phyloP scores from a whole-genome alignment of 2,329 filamentous ascomycete genomes.

The Didymella segeticola region DNA sequence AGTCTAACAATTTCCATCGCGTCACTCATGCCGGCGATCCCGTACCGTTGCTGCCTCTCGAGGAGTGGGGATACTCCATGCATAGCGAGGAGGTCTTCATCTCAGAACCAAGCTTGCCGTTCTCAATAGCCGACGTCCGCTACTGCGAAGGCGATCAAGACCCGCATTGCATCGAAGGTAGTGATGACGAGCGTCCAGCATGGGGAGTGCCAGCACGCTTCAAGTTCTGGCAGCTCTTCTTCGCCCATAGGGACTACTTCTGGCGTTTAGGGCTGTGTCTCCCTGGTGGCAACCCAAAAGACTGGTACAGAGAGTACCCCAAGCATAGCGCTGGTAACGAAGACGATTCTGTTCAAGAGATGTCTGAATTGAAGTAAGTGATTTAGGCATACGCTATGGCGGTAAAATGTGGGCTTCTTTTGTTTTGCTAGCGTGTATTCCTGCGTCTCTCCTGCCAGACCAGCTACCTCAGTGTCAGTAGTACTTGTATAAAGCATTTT shows the following conservation, averaged over 20 bases:
- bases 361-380: slow-evolving; percentile 24
- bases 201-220: slow-evolving; percentile 61
- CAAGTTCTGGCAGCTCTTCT: slow-evolving; percentile 90
- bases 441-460: too few relatives aligned
- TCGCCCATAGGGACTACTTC: slow-evolving; percentile 96
- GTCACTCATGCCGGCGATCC: slow-evolving; percentile 89
- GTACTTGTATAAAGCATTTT: not conserved
- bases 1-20: slow-evolving; percentile 66
- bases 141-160: slow-evolving; percentile 77
- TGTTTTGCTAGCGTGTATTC: too few relatives aligned
- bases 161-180: slow-evolving; percentile 71
- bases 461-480: too few relatives aligned
- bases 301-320: slow-evolving; percentile 64
- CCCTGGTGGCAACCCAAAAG: slow-evolving; percentile 74
- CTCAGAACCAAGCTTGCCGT: slow-evolving; percentile 71
- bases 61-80: slow-evolving; percentile 85
- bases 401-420: not conserved
- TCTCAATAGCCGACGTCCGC: slow-evolving; percentile 70
- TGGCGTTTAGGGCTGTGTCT: slow-evolving; percentile 91
- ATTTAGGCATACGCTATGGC: too few relatives aligned
- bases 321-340: slow-evolving; percentile 24
- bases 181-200: slow-evolving; percentile 37
- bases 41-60: slow-evolving; percentile 82
- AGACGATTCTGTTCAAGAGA: slow-evolving; percentile 20
- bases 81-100: slow-evolving; percentile 92